A percentile compares a stretch with the other conserved stretches of the same genome.
Conservation (phyloP, 176 grass and related monocot species). For the Thinopyrum elongatum region DNA sequence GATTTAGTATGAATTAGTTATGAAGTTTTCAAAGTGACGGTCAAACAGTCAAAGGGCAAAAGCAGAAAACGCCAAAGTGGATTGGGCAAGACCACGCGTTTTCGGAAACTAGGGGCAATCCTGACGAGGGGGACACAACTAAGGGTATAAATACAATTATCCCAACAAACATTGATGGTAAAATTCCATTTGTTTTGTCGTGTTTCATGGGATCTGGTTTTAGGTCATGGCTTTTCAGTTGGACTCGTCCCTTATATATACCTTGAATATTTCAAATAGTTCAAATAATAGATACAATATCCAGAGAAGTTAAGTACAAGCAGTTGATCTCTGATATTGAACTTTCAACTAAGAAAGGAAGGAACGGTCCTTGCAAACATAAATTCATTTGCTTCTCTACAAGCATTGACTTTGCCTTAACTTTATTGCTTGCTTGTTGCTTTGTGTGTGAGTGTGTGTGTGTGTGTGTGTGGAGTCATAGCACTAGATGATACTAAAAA, state of each 20-base stretch:
- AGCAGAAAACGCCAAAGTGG: too few relatives aligned
- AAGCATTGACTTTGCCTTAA: neutral
- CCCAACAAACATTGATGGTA: too few relatives aligned
- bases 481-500: too few relatives aligned
- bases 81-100: too few relatives aligned
- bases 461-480: too few relatives aligned
- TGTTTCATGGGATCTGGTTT: neutral
- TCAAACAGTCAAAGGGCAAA: too few relatives aligned
- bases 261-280: neutral
- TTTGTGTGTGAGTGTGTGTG: too few relatives aligned
- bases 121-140: too few relatives aligned
- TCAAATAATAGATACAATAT: neutral
- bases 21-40: too few relatives aligned
- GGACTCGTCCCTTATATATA: neutral
- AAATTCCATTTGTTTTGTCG: neutral
- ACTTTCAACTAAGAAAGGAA: conserved; percentile 18
- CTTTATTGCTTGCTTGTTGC: neutral
- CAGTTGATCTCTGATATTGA: conserved; percentile 5
- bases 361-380: neutral
- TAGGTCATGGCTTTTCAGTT: neutral
- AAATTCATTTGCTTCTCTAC: neutral
- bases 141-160: too few relatives aligned
- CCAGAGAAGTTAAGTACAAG: neutral
- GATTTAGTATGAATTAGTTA: too few relatives aligned
- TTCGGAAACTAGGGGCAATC: too few relatives aligned